Evolutionary conservation across 345 rosid genomes (phyloP), one percentile per base, ranked within the genome.

Genomic region (Microthlaspi erraticum): DNA sequence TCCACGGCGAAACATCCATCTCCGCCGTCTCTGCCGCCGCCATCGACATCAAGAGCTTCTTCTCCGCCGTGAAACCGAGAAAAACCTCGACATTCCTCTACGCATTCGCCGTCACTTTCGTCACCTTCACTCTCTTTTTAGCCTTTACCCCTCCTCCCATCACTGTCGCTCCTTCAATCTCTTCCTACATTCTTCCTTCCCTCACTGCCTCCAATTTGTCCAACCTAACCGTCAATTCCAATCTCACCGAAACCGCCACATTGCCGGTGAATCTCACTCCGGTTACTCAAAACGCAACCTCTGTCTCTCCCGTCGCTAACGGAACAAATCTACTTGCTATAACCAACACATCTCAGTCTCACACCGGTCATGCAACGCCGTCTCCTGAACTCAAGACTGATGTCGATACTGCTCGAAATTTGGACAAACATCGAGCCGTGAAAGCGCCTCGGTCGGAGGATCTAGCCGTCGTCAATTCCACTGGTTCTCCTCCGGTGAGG

Each of bases 81-180:
- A 81, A 84, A 73, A 78, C 86, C 17, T 73, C 83, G 4, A 78
- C 84, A 51, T 83, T 86, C 41, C 88, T 82, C 4, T 87, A 89
- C 65, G 92, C 80, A 7, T 85, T 86, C 84, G 72, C 81, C 79
- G 78, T 84, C 64, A 84, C 84, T 23, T 86, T 91, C 59, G 85
- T 89, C 34, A 84, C 66, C 56, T 85, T 91, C 66, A 85, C 96
- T 51, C 75, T 80, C 51, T 85, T 89, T 78, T 61, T 94, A 49
- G 87, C 89, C 45, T 86, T 94, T 17, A 77, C 43, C 50, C 91
- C 96, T 58, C 85, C 95, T 72, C 63, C 89, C 0, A 78, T 79
- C 69, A 50, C 73, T 0, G 36, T 81, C 84, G 1, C 80, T 85
- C 46, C 71, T 85, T 71, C 96, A 78, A 6, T 83, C 72, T 84